A percentile compares a stretch with the other conserved stretches of the same genome.
Conservation (phyloP, 2,329 filamentous ascomycete species). For the Podosphaera aphanis region DNA sequence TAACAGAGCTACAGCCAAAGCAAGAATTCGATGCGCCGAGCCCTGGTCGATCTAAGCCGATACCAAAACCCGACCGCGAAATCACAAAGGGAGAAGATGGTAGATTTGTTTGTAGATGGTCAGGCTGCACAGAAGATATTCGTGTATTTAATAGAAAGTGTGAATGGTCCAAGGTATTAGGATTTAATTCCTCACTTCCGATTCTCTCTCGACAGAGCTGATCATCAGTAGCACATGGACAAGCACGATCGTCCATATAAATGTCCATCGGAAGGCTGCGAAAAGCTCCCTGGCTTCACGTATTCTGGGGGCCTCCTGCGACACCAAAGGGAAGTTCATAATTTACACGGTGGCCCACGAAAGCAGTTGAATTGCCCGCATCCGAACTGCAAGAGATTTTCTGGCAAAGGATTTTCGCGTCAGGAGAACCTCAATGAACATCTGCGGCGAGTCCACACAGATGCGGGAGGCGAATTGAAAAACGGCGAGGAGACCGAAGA, state of each 20-base stretch:
- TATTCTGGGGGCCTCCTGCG: conserved; percentile 77
- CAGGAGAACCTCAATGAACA: conserved; percentile 91
- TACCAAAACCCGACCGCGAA: conserved; percentile 34
- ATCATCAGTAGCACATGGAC: conserved; percentile 60
- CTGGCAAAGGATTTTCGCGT: conserved; percentile 72
- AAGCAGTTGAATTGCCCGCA: conserved; percentile 74
- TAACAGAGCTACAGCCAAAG: conserved; percentile 12
- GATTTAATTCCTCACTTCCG: background rate
- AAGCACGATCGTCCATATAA: conserved; percentile 89
- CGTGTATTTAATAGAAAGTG: conserved; percentile 59
- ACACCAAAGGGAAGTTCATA: conserved; percentile 84
- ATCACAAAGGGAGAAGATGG: conserved; percentile 41
- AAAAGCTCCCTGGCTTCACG: conserved; percentile 82
- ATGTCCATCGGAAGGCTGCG: conserved; percentile 59
- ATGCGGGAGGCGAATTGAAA: conserved; percentile 16
- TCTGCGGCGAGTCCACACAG: conserved; percentile 63
- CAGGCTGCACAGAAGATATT: conserved; percentile 41
- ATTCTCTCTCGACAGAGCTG: conserved; percentile 1
- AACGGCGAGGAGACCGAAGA: conserved; percentile 20
- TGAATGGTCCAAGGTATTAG: conserved; percentile 58
- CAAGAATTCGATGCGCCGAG: conserved; percentile 12
- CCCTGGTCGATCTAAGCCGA: conserved; percentile 21
- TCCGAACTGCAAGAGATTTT: conserved; percentile 67
- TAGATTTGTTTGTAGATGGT: conserved; percentile 52
- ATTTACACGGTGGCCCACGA: conserved; percentile 47